phyloP scores from a whole-genome alignment of 1,284 basidiomycete genomes.

The Leccinum insolens region DNA sequence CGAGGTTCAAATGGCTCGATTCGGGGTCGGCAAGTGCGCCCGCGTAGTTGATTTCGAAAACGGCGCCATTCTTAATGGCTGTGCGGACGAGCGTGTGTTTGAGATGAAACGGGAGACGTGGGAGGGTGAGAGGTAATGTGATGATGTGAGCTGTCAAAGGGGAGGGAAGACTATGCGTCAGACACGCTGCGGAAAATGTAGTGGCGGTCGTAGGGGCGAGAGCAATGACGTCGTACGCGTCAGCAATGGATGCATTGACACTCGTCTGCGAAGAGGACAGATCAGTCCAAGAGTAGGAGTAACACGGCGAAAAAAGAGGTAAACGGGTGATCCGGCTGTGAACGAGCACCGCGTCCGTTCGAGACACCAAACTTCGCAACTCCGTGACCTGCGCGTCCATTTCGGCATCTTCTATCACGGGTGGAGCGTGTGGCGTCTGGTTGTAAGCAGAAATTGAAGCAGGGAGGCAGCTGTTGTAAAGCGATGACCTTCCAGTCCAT shows the following conservation, averaged over 20 bases:
- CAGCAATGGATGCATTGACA: conserved; percentile 56
- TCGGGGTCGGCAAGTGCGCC: conserved; percentile 69
- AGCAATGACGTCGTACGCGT: conserved; percentile 76
- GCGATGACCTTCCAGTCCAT: no score
- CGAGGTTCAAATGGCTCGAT: conserved; percentile 43
- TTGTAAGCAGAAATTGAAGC: no score
- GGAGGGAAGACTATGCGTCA: conserved; percentile 81
- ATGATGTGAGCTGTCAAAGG: conserved; percentile 83
- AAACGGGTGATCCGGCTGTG: no score
- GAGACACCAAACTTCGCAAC: no score
- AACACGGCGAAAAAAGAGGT: conserved; percentile 23
- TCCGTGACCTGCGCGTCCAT: no score
- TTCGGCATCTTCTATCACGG: no score
- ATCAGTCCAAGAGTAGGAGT: neutral
- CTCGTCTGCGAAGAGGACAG: conserved; percentile 49
- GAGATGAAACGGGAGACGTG: conserved; percentile 78
- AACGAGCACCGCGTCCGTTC: no score
- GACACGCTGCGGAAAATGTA: conserved; percentile 77
- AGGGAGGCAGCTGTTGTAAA: no score
- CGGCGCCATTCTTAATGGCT: conserved; percentile 80
- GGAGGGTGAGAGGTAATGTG: conserved; percentile 76
- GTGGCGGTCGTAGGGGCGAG: conserved; percentile 72
- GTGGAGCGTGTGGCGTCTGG: no score
- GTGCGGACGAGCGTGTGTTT: conserved; percentile 83
- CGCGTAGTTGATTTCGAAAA: conserved; percentile 81